phyloP scores from a whole-genome alignment of 768 basidiomycete species.

The Leccinum broughii region DNA sequence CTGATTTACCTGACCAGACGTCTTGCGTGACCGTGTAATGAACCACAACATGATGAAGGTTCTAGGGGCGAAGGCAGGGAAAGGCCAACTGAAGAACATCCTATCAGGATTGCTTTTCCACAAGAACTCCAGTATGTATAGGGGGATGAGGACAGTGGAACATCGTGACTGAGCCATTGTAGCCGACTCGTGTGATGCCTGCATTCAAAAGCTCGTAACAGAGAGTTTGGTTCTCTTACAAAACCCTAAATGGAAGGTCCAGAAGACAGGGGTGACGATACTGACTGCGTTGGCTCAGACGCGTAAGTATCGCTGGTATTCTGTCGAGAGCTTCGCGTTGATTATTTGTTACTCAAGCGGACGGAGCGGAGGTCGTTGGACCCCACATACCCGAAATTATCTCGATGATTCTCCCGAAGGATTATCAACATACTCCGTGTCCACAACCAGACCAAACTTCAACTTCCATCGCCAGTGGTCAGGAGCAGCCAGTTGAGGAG shows the following conservation, averaged over 20 bases:
- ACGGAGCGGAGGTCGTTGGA: not conserved
- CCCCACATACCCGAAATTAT: not conserved
- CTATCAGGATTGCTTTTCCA: slow-evolving; percentile 24
- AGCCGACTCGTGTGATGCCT: not conserved
- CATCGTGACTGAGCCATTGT: not conserved
- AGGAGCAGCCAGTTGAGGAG: too few species aligned
- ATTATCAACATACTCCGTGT: not conserved
- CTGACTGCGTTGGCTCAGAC: slow-evolving; percentile 24
- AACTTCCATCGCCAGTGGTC: not conserved
- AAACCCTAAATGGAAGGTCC: slow-evolving; percentile 13
- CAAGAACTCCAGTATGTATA: slow-evolving; percentile 7
- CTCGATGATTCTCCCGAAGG: not conserved
- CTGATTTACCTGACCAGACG: slow-evolving; percentile 9
- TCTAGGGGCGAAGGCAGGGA: slow-evolving; percentile 15
- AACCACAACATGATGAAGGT: slow-evolving; percentile 18
- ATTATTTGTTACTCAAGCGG: not conserved
- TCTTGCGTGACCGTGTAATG: slow-evolving; percentile 16
- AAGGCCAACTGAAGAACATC: slow-evolving; percentile 14
- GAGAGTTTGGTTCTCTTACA: slow-evolving; percentile 10
- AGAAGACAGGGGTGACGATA: slow-evolving; percentile 26
- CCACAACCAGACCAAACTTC: not conserved
- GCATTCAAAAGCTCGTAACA: slow-evolving; percentile 9
- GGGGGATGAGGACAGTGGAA: not conserved
- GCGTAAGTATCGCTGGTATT: slow-evolving; percentile 2
- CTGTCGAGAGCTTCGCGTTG: not conserved